phyloP scores from a whole-genome alignment of 1,139 yeast species.

The Suhomyces ambrosiae region DNA sequence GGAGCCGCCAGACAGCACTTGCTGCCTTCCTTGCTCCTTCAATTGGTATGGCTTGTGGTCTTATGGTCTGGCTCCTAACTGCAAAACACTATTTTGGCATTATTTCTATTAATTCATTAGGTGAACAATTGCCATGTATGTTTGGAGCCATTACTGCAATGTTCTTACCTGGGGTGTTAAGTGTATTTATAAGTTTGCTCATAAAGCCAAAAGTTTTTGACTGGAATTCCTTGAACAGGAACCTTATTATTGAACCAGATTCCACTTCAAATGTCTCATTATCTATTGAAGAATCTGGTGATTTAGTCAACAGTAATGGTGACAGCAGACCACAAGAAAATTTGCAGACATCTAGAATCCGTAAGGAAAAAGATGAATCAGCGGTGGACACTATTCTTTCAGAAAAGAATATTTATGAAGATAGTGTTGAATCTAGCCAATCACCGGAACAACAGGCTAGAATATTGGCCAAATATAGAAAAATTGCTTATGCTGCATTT shows the following conservation, averaged over 20 bases:
- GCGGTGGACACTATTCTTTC: not conserved
- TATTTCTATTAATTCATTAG: constrained; percentile 22
- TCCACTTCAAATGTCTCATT: constrained; percentile 5
- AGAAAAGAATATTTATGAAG: constrained; percentile 1
- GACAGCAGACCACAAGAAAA: too few species aligned
- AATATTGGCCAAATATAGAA: constrained; percentile 13
- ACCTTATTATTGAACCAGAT: constrained; percentile 23
- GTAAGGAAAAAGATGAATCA: constrained; percentile 9
- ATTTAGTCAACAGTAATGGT: constrained; percentile 2
- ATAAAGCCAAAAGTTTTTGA: constrained; percentile 32
- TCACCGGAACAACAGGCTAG: not conserved
- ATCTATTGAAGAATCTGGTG: too few species aligned
- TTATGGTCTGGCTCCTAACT: constrained; percentile 29
- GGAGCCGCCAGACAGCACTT: constrained; percentile 33
- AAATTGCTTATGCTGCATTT: constrained; percentile 31
- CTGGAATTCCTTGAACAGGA: constrained; percentile 30
- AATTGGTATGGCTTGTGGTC: constrained; percentile 25
- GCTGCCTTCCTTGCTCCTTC: constrained; percentile 33
- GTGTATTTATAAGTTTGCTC: constrained; percentile 29
- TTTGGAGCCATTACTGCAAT: constrained; percentile 29
- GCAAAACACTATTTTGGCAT: constrained; percentile 29
- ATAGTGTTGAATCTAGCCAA: not conserved
- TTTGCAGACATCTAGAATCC: too few species aligned
- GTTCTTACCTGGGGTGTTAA: constrained; percentile 33
- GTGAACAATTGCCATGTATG: constrained; percentile 13